phyloP scores from a whole-genome alignment of 148 eudicot species.

The Cornus controversa region DNA sequence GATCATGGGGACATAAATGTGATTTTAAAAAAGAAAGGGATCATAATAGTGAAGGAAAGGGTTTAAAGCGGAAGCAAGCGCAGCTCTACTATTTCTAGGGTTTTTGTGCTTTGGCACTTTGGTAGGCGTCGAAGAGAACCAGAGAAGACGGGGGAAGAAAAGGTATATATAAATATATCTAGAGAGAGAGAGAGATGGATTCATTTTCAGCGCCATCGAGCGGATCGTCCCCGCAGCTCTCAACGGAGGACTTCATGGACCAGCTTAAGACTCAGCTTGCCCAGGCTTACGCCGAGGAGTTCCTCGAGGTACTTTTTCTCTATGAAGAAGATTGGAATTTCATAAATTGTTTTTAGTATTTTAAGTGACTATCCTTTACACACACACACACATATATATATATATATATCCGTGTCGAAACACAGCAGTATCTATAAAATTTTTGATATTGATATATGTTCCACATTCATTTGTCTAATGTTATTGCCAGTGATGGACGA shows the following conservation, averaged over 20 bases:
- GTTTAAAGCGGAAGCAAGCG: no score
- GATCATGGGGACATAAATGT: no score
- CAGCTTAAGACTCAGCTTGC: conserved; percentile 68
- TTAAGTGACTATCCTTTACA: neutral
- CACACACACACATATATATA: no score
- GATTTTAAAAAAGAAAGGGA: no score
- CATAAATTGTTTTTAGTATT: neutral
- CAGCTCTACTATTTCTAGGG: no score
- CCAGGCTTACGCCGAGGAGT: conserved; percentile 78
- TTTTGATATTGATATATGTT: neutral
- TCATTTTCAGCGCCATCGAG: conserved; percentile 41
- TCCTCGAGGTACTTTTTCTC: conserved; percentile 50
- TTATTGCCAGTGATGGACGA: neutral
- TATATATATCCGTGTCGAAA: no score
- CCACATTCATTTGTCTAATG: neutral
- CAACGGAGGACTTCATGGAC: conserved; percentile 48
- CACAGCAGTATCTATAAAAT: no score
- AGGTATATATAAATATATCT: no score
- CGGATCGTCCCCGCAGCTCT: conserved; percentile 36
- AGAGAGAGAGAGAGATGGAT: conserved; percentile 30
- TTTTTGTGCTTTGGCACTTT: no score
- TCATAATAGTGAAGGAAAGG: no score
- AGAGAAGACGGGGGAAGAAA: no score
- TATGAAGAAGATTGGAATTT: neutral
- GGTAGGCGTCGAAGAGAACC: no score